Evolutionary conservation across 305 asterid species (phyloP).

Genomic region (Plantago lanceolata): DNA sequence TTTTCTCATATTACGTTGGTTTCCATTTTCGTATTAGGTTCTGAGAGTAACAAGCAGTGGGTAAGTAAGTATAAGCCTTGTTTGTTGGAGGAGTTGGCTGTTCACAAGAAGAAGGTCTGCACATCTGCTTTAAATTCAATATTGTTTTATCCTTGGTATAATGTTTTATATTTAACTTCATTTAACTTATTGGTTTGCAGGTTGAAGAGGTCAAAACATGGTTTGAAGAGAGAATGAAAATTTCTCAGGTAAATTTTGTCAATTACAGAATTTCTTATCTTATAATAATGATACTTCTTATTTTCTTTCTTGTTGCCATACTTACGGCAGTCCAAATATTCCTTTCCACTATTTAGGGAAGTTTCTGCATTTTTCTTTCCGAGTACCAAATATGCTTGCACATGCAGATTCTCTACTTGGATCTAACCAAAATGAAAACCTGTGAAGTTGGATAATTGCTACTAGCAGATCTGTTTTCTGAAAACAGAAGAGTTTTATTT

Average conservation of each 20-base stretch:
- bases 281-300: background rate
- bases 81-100: slow-evolving; percentile 73
- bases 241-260: slow-evolving; percentile 37
- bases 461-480: too few species aligned
- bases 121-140: slow-evolving; percentile 12
- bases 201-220: slow-evolving; percentile 80
- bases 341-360: background rate
- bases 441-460: background rate
- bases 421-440: background rate
- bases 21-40: slow-evolving; percentile 35
- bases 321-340: background rate
- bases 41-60: slow-evolving; percentile 61
- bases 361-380: background rate
- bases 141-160: slow-evolving; percentile 2
- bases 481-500: background rate
- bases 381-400: background rate
- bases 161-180: too few species aligned
- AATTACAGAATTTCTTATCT: background rate
- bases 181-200: slow-evolving; percentile 42
- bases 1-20: slow-evolving; percentile 12
- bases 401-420: background rate
- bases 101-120: slow-evolving; percentile 86
- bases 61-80: slow-evolving; percentile 67
- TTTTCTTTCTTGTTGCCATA: background rate
- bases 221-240: slow-evolving; percentile 66